These are phyloP conservation scores for Starmerella apis DNA, from an alignment of 805 yeast genomes.

Conservation along the genomic window DNA sequence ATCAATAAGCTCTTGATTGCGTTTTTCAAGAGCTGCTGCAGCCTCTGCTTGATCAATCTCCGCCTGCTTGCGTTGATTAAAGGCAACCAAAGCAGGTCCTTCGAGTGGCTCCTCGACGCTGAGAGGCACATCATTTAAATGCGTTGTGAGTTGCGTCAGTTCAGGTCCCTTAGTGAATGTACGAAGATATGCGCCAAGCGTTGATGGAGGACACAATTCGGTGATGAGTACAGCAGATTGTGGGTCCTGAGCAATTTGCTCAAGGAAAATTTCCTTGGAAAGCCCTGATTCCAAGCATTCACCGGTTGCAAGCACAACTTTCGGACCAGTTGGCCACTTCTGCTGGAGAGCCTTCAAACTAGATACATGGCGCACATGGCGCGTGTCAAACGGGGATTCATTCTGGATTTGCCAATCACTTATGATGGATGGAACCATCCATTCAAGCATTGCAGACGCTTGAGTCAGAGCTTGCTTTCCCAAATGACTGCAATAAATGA, in stretches of 20 bases:
- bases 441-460: conserved; percentile 84
- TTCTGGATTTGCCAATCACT: conserved; percentile 72
- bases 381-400: conserved; percentile 70
- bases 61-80: conserved; percentile 24
- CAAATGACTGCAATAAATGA: conserved; percentile 63
- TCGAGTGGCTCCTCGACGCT: conserved; percentile 27
- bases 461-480: conserved; percentile 69
- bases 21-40: conserved; percentile 30
- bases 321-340: conserved; percentile 37
- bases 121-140: conserved; percentile 11
- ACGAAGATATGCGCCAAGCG: conserved; percentile 44
- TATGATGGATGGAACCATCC: conserved; percentile 86
- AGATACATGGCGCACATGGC: conserved; percentile 47
- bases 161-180: conserved; percentile 24
- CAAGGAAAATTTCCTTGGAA: conserved; percentile 35
- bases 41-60: conserved; percentile 22
- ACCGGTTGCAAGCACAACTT: conserved; percentile 71
- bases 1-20: conserved; percentile 35
- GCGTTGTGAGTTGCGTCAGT: conserved; percentile 13
- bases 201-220: conserved; percentile 44
- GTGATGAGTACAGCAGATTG: conserved; percentile 66
- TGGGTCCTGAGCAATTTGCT: conserved; percentile 47
- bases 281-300: conserved; percentile 53
- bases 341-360: conserved; percentile 29
- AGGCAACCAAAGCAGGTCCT: conserved; percentile 32